phyloP scores from a whole-genome alignment of 2,329 filamentous ascomycete genomes.

The Fusarium robinianum region DNA sequence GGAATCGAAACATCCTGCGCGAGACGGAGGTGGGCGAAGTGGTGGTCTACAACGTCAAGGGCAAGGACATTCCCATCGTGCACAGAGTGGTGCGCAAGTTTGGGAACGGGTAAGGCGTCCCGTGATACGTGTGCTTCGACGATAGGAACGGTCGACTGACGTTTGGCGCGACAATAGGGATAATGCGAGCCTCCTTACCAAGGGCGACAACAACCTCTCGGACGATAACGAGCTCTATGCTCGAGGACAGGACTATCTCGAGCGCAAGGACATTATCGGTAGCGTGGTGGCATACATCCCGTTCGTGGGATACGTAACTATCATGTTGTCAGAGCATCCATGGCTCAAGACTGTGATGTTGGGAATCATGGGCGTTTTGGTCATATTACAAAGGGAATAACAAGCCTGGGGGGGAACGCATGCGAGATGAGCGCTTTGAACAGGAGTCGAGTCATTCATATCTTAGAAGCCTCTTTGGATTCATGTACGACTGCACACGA shows the following conservation, averaged over 20 bases:
- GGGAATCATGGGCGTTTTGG: constrained; percentile 91
- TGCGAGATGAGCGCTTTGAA: neutral
- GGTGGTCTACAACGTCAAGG: constrained; percentile 78
- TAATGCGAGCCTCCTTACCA: constrained; percentile 80
- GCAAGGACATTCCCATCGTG: constrained; percentile 97
- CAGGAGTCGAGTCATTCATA: neutral
- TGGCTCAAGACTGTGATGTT: constrained; percentile 97
- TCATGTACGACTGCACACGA: constrained; percentile 3
- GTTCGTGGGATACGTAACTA: constrained; percentile 96
- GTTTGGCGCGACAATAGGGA: constrained; percentile 43
- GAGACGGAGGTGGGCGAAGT: constrained; percentile 61
- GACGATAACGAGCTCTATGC: constrained; percentile 92
- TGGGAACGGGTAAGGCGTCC: constrained; percentile 55
- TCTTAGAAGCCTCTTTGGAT: neutral
- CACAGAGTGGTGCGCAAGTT: constrained; percentile 85
- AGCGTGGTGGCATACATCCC: constrained; percentile 91
- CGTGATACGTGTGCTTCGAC: too few species aligned
- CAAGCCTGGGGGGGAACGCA: neutral
- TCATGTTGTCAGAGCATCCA: constrained; percentile 90
- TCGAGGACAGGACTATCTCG: constrained; percentile 81
- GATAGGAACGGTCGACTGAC: too few species aligned
- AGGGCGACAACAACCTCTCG: constrained; percentile 94
- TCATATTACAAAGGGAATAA: constrained; percentile 90
- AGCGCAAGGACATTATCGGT: constrained; percentile 88
- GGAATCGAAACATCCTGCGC: constrained; percentile 69